phyloP scores from a whole-genome alignment of 345 rosid genomes.

The Moricandia moricandioides region DNA sequence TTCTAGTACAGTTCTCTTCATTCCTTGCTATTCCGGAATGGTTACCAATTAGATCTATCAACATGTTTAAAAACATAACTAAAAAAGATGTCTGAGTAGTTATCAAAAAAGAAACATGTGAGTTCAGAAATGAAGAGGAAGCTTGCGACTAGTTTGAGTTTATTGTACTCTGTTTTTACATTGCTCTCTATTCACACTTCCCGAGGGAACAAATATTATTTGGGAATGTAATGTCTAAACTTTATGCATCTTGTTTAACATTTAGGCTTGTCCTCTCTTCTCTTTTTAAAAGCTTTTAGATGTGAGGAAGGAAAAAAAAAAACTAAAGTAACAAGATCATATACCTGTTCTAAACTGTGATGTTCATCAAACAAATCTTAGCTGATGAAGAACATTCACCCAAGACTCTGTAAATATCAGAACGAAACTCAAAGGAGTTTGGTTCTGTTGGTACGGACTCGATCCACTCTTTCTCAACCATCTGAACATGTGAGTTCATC shows the following conservation, averaged over 20 bases:
- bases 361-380: constrained; percentile 58
- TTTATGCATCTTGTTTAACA: not conserved
- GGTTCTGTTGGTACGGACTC: constrained; percentile 53
- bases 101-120: not conserved
- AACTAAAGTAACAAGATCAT: not conserved
- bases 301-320: not conserved
- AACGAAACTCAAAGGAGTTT: constrained; percentile 57
- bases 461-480: constrained; percentile 66
- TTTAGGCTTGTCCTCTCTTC: not conserved
- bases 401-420: constrained; percentile 53
- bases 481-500: constrained; percentile 50
- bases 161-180: not conserved
- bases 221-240: not conserved
- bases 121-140: not conserved
- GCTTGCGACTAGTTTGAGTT: not conserved
- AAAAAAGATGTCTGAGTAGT: too few species aligned
- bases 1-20: too few species aligned
- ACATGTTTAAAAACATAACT: too few species aligned
- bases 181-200: not conserved
- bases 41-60: too few species aligned
- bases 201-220: not conserved
- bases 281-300: not conserved
- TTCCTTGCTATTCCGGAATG: too few species aligned
- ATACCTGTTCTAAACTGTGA: constrained; percentile 30
- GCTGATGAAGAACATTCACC: constrained; percentile 45